Conservation (phyloP, 2,329 filamentous ascomycete species). For the Domatiomyces globalis region DNA sequence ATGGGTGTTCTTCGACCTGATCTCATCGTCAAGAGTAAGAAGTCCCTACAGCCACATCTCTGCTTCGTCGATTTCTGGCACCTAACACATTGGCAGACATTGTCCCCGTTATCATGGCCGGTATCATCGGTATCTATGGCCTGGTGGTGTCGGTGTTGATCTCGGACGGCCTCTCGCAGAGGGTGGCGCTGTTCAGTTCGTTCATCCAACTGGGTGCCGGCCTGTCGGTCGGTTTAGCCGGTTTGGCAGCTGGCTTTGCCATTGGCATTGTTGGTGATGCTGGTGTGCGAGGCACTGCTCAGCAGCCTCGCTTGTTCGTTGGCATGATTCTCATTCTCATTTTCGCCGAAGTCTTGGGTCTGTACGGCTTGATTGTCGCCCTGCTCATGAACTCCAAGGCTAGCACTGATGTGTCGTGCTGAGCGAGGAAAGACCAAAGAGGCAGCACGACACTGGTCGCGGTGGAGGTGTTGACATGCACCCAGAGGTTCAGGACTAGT, state of each 20-base stretch:
- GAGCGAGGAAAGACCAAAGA: constrained; percentile 19
- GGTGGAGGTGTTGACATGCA: not conserved
- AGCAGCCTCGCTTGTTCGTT: constrained; percentile 47
- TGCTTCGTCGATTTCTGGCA: not conserved
- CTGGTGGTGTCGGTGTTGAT: constrained; percentile 79
- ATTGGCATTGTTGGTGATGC: constrained; percentile 64
- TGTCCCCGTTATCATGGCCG: constrained; percentile 43
- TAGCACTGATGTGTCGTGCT: constrained; percentile 48
- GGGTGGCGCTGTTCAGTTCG: constrained; percentile 60
- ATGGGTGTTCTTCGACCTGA: constrained; percentile 98
- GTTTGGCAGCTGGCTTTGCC: constrained; percentile 70
- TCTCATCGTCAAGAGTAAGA: constrained; percentile 96
- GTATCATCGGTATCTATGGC: constrained; percentile 99
- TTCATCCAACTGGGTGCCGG: constrained; percentile 79
- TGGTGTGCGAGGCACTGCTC: constrained; percentile 38
- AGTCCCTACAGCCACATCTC: not conserved
- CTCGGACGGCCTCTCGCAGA: constrained; percentile 61
- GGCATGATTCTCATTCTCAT: constrained; percentile 99
- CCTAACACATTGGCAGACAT: constrained; percentile 7
- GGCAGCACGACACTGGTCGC: not conserved
- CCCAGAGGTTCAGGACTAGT: not conserved
- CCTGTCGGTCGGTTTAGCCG: constrained; percentile 66
- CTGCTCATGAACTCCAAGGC: constrained; percentile 99
- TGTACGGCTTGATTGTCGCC: constrained; percentile 96
- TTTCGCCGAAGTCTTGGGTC: constrained; percentile 98